These are phyloP conservation scores for Bruguiera parviflora DNA, from an alignment of 345 rosid species.

Conservation along the genomic window DNA sequence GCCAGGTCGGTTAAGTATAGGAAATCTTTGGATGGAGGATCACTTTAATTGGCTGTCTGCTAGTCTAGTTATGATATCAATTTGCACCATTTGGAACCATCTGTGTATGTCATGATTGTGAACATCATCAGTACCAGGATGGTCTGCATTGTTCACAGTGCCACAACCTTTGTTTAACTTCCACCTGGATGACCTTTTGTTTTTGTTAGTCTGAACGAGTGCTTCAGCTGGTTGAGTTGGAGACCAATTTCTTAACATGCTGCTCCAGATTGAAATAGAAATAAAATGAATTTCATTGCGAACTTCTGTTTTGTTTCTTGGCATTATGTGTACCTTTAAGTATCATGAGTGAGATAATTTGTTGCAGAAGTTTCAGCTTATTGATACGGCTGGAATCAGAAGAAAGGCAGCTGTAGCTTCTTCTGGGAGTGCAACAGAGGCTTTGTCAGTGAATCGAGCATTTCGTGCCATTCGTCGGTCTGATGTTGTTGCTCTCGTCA, in stretches of 20 bases:
- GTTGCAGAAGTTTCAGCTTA: slow-evolving; percentile 81
- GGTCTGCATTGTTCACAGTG: not conserved
- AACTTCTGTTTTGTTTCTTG: too few relatives aligned
- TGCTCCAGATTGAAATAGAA: too few relatives aligned
- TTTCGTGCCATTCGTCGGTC: slow-evolving; percentile 88
- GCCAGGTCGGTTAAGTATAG: slow-evolving; percentile 55
- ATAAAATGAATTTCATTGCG: too few relatives aligned
- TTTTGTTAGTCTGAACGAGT: not conserved
- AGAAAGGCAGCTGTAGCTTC: slow-evolving; percentile 85
- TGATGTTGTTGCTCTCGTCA: slow-evolving; percentile 93
- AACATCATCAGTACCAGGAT: too few relatives aligned
- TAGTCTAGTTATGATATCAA: not conserved
- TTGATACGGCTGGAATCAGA: slow-evolving; percentile 97
- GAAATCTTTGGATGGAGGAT: not conserved
- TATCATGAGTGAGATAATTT: not conserved
- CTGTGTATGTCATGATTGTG: too few relatives aligned
- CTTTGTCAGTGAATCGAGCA: slow-evolving; percentile 91
- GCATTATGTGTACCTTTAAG: too few relatives aligned
- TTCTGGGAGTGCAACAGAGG: slow-evolving; percentile 85
- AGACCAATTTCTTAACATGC: not conserved
- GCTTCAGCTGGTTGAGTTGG: not conserved
- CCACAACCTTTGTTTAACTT: not conserved
- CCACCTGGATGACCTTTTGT: too few relatives aligned
- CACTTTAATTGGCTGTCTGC: not conserved
- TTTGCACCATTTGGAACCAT: not conserved